Conservation (phyloP, 2,329 filamentous ascomycete genomes). For the Gnomoniopsis smithogilvyi region DNA sequence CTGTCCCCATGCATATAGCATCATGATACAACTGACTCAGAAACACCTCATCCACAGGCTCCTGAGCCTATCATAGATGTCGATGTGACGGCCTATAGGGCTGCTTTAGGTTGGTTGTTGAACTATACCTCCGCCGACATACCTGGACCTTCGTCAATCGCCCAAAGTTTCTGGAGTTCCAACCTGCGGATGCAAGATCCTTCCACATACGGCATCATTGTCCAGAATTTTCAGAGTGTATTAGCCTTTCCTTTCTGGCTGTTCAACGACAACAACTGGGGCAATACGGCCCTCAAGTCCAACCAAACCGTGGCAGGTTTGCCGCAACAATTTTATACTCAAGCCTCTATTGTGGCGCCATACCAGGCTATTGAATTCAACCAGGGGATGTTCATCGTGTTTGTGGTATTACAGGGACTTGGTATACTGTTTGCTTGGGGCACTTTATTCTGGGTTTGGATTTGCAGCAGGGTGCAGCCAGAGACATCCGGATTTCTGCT, state of each 20-base stretch:
- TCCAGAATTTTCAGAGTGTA: conserved; percentile 23
- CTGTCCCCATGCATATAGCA: neutral
- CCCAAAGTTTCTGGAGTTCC: conserved; percentile 19
- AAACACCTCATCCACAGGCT: neutral
- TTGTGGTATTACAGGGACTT: conserved; percentile 2
- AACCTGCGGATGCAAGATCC: conserved; percentile 1
- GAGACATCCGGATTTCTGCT: conserved; percentile 10
- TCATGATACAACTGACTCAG: neutral
- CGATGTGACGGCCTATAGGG: conserved; percentile 10
- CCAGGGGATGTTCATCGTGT: neutral
- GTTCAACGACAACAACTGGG: conserved; percentile 25
- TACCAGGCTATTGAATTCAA: conserved; percentile 13
- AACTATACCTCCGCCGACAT: conserved; percentile 20
- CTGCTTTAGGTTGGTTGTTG: conserved; percentile 19
- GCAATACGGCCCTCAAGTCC: conserved; percentile 14
- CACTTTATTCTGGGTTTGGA: conserved; percentile 1
- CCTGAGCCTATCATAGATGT: neutral
- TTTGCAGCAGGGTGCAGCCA: neutral
- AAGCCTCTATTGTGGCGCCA: conserved; percentile 18
- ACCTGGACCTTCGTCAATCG: conserved; percentile 18
- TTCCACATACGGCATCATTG: conserved; percentile 17
- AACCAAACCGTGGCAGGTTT: conserved; percentile 14
- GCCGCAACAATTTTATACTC: conserved; percentile 21
- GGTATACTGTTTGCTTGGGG: conserved; percentile 2
- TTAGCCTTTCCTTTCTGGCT: conserved; percentile 24